These are phyloP conservation scores for Calonectria fujianensis DNA, from an alignment of 2,329 filamentous ascomycete genomes.

Conservation along the genomic window DNA sequence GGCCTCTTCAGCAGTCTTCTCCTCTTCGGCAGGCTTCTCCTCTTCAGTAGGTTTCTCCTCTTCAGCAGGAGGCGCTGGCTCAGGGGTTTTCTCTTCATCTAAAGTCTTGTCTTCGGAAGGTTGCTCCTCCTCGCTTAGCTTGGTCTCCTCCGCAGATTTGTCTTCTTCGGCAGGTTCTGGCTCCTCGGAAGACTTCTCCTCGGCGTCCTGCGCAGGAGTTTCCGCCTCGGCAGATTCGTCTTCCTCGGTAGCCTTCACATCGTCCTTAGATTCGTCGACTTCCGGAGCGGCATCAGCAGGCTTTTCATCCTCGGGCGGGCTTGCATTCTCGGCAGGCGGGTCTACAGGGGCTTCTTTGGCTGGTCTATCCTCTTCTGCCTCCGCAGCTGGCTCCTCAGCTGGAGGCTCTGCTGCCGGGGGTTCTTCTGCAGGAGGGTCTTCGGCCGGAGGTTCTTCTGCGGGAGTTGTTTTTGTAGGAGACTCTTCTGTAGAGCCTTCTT, in stretches of 20 bases:
- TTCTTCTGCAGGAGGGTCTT: slow-evolving; percentile 17
- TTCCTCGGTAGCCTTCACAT: slow-evolving; percentile 35
- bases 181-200: slow-evolving; percentile 26
- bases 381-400: slow-evolving; percentile 11
- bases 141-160: slow-evolving; percentile 24
- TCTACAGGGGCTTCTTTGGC: slow-evolving; percentile 2
- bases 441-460: slow-evolving; percentile 1
- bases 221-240: slow-evolving; percentile 38
- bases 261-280: slow-evolving; percentile 18
- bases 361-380: slow-evolving; percentile 9
- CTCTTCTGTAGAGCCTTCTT: not conserved
- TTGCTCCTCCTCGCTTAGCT: slow-evolving; percentile 19
- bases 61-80: slow-evolving; percentile 20
- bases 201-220: slow-evolving; percentile 25
- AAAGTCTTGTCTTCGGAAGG: slow-evolving; percentile 11
- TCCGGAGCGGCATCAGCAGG: slow-evolving; percentile 25
- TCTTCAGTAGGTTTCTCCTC: slow-evolving; percentile 38
- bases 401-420: not conserved
- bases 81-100: slow-evolving; percentile 8
- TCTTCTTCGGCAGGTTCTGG: slow-evolving; percentile 29
- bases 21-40: slow-evolving; percentile 17
- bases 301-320: not conserved
- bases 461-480: slow-evolving; percentile 6
- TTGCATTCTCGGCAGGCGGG: slow-evolving; percentile 13
- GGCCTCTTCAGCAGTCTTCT: not conserved